Evolutionary conservation across 140 eudicot species (phyloP).

Genomic region (Ambrosia hybrid): DNA sequence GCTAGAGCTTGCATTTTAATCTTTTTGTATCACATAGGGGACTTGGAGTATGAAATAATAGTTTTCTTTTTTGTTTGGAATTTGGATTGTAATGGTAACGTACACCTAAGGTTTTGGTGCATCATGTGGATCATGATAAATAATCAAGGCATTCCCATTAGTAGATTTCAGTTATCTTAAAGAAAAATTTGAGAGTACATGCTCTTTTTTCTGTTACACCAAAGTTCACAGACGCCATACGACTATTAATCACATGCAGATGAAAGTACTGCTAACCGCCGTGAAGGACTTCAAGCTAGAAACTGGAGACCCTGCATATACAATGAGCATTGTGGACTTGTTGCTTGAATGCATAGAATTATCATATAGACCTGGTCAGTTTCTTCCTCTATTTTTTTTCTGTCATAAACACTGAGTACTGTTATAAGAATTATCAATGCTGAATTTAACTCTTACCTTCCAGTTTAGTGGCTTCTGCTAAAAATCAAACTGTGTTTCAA

Average conservation of each 20-base stretch:
- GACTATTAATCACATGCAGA: constrained; percentile 44
- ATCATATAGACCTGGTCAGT: constrained; percentile 88
- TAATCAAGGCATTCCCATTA: not conserved
- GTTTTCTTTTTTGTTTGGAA: too few relatives aligned
- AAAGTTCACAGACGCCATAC: constrained; percentile 16
- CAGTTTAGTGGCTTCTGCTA: not conserved
- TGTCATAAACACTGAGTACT: not conserved
- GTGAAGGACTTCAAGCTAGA: constrained; percentile 83
- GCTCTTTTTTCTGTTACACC: constrained; percentile 1
- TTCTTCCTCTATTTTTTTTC: constrained; percentile 21
- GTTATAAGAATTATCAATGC: constrained; percentile 3
- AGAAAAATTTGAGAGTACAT: not conserved
- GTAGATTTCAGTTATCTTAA: constrained; percentile 7
- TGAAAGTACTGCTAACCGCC: constrained; percentile 84
- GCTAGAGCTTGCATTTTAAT: too few relatives aligned
- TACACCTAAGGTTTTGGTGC: too few relatives aligned
- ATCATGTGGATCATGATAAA: too few relatives aligned
- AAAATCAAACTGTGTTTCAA: constrained; percentile 4
- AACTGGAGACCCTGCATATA: constrained; percentile 59
- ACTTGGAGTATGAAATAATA: too few relatives aligned
- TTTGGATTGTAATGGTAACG: too few relatives aligned
- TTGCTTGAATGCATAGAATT: constrained; percentile 69
- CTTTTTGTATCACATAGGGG: too few relatives aligned
- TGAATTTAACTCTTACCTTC: constrained; percentile 1
- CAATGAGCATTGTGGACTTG: too few relatives aligned